These are phyloP conservation scores for Cutaneotrichosporon daszewskae DNA, from an alignment of 1,284 basidiomycete species.

Conservation along the genomic window DNA sequence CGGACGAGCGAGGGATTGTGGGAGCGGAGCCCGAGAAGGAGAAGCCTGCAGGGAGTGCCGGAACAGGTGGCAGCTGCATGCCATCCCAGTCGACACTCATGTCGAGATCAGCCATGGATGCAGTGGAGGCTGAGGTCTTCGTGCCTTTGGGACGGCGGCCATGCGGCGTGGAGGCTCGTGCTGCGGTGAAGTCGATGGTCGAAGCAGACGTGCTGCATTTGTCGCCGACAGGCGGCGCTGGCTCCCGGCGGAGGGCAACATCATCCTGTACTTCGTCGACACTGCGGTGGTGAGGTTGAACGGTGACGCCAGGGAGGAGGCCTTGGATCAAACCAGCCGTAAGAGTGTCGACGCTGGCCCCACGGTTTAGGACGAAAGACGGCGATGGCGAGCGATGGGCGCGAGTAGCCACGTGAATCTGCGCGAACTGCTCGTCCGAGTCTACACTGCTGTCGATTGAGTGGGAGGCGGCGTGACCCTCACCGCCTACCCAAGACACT, in stretches of 20 bases:
- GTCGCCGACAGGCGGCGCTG: neutral
- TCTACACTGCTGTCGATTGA: neutral
- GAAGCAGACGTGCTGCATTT: neutral
- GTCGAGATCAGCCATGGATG: neutral
- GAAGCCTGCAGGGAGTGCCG: neutral
- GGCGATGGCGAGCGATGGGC: slow-evolving; percentile 1
- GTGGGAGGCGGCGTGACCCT: too few relatives aligned
- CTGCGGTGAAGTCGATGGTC: slow-evolving; percentile 1
- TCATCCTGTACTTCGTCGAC: neutral
- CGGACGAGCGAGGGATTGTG: too few relatives aligned
- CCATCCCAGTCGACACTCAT: slow-evolving; percentile 2
- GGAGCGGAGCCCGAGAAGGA: too few relatives aligned
- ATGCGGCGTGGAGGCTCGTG: neutral
- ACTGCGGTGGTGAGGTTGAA: neutral
- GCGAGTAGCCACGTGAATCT: neutral
- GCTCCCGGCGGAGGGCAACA: neutral
- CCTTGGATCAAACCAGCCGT: neutral
- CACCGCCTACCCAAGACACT: too few relatives aligned
- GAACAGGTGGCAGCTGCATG: neutral
- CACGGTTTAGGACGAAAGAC: neutral
- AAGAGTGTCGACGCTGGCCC: neutral
- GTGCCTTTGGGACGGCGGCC: neutral
- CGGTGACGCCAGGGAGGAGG: too few relatives aligned
- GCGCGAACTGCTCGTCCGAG: neutral
- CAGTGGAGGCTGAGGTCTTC: neutral